Conservation (phyloP, 169 alveolate species). For the Eimeria acervulina region DNA sequence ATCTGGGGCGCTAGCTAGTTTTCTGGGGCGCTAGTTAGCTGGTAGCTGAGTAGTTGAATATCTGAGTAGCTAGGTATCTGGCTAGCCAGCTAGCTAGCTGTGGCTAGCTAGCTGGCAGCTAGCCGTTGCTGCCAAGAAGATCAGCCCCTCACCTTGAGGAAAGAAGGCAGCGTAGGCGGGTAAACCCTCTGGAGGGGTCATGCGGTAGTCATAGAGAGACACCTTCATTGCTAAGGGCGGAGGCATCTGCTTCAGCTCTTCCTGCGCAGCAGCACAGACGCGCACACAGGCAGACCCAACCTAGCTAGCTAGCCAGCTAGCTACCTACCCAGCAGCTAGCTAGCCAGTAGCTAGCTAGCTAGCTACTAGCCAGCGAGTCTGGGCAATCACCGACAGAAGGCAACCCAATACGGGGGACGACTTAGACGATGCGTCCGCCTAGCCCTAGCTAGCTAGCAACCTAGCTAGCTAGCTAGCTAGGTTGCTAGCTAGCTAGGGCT, state of each 20-base stretch:
- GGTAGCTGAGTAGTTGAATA: background rate
- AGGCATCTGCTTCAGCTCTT: slow-evolving; percentile 14
- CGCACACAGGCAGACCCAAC: background rate
- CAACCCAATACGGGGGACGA: background rate
- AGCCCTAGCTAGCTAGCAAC: background rate
- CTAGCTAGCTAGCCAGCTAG: background rate
- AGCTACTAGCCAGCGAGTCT: background rate
- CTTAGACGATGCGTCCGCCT: background rate
- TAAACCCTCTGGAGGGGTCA: slow-evolving; percentile 12
- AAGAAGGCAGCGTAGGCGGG: slow-evolving; percentile 8
- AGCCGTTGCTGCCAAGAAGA: background rate
- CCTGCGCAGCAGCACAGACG: slow-evolving; percentile 2
- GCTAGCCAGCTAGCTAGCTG: background rate
- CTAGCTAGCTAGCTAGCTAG: slow-evolving; percentile 16
- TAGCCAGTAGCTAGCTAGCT: background rate
- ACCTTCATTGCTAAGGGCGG: slow-evolving; percentile 11
- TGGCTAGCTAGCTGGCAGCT: background rate
- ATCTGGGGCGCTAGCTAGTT: background rate
- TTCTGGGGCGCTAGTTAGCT: too few species aligned
- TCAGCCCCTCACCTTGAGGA: background rate
- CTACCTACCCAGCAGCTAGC: background rate
- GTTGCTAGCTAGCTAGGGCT: background rate
- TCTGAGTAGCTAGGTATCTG: too few species aligned
- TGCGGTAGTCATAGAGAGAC: slow-evolving; percentile 10
- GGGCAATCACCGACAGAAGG: background rate